These are phyloP conservation scores for Hyaloscypha variabilis DNA, from an alignment of 495 filamentous ascomycete species.

Conservation along the genomic window DNA sequence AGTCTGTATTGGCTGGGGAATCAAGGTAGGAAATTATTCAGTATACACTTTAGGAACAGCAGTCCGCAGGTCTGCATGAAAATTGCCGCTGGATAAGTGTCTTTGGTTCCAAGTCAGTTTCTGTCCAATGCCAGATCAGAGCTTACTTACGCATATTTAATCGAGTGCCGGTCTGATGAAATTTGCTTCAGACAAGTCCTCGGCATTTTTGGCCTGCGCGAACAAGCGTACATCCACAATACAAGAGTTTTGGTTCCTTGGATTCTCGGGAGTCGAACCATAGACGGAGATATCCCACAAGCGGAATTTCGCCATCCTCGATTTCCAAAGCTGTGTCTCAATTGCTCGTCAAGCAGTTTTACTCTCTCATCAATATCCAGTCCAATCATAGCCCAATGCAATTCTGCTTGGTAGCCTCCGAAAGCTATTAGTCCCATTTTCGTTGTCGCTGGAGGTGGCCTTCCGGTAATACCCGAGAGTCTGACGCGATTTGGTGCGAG, in stretches of 20 bases:
- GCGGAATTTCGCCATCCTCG: slow-evolving; percentile 2
- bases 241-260: slow-evolving; percentile 36
- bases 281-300: slow-evolving; percentile 35
- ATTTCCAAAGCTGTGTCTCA: slow-evolving; percentile 5
- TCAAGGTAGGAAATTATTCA: slow-evolving; percentile 4
- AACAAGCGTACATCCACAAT: slow-evolving; percentile 44
- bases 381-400: slow-evolving; percentile 27
- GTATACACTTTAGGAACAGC: background rate
- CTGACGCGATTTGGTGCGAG: slow-evolving; percentile 45
- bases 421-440: slow-evolving; percentile 16
- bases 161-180: slow-evolving; percentile 11
- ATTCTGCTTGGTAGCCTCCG: slow-evolving; percentile 19
- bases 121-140: background rate
- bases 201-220: slow-evolving; percentile 30
- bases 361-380: slow-evolving; percentile 33
- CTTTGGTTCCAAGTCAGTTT: background rate
- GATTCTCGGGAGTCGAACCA: slow-evolving; percentile 32
- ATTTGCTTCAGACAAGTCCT: slow-evolving; percentile 1
- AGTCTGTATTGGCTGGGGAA: slow-evolving; percentile 6
- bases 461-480: slow-evolving; percentile 45
- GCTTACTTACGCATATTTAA: background rate
- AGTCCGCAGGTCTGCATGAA: slow-evolving; percentile 5
- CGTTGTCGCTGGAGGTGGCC: slow-evolving; percentile 43
- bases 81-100: slow-evolving; percentile 10
- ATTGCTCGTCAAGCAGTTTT: slow-evolving; percentile 16